Evolutionary conservation across 805 yeast genomes (phyloP).

Genomic region (Barnettozyma populi): DNA sequence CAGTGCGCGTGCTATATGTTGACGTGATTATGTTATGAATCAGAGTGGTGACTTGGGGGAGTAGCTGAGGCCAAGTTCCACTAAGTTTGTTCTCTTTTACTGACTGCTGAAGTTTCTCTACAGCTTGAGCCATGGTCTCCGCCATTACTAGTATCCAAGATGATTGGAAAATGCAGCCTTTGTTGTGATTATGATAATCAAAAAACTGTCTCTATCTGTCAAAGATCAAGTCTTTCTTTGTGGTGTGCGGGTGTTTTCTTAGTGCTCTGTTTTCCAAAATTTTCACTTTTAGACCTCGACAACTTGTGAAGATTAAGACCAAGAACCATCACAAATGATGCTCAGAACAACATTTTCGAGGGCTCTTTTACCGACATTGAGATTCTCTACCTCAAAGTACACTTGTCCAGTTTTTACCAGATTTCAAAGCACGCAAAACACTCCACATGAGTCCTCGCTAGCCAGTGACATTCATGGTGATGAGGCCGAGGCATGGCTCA

Average conservation of each 20-base stretch:
- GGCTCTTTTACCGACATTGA: neutral
- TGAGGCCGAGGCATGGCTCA: conserved; percentile 40
- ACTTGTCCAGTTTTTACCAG: neutral
- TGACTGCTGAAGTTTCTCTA: neutral
- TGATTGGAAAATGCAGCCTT: neutral
- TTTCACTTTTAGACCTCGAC: conserved; percentile 2
- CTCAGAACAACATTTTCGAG: conserved; percentile 3
- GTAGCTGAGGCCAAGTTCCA: conserved; percentile 7
- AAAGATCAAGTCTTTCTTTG: too few relatives aligned
- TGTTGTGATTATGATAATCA: neutral
- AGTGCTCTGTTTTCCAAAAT: neutral
- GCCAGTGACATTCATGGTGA: conserved; percentile 12
- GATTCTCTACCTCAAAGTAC: neutral
- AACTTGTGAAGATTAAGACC: too few relatives aligned
- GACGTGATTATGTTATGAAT: conserved; percentile 8
- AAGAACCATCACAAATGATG: neutral
- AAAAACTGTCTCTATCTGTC: too few relatives aligned
- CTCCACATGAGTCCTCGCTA: conserved; percentile 5
- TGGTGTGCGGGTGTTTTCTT: neutral
- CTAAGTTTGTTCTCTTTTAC: neutral
- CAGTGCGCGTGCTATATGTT: conserved; percentile 3
- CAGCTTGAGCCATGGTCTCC: neutral
- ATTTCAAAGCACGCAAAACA: conserved; percentile 3
- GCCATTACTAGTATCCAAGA: neutral
- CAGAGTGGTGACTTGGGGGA: conserved; percentile 8